phyloP scores from a whole-genome alignment of 2,329 filamentous ascomycete species.

The Thielaviopsis ethacetica region DNA sequence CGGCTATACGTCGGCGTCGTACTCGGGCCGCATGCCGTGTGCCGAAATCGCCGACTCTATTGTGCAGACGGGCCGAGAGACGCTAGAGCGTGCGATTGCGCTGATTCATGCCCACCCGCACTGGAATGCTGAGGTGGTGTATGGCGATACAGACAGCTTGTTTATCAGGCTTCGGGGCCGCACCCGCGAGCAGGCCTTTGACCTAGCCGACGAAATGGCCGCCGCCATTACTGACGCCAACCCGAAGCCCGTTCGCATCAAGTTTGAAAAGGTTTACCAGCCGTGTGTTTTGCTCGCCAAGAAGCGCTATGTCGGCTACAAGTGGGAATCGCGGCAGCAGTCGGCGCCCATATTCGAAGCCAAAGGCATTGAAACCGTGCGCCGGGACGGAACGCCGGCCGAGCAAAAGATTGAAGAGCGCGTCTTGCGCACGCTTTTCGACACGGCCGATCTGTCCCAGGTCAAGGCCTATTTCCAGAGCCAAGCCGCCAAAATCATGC shows the following conservation, averaged over 20 bases:
- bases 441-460: conserved; percentile 72
- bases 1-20: conserved; percentile 91
- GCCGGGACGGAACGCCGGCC: conserved; percentile 83
- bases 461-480: conserved; percentile 81
- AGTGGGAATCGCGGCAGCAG: conserved; percentile 70
- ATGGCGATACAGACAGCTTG: conserved; percentile 91
- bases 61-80: conserved; percentile 89
- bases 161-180: conserved; percentile 83
- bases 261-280: conserved; percentile 97
- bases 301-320: conserved; percentile 96
- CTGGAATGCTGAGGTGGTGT: conserved; percentile 94
- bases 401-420: conserved; percentile 96
- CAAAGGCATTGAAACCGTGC: conserved; percentile 95
- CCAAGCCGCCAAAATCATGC: conserved; percentile 87
- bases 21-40: conserved; percentile 94
- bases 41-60: conserved; percentile 97
- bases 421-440: conserved; percentile 73
- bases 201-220: conserved; percentile 84
- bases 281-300: conserved; percentile 89
- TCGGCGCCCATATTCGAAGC: conserved; percentile 79
- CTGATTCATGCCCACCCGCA: conserved; percentile 73
- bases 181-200: conserved; percentile 75
- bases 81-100: conserved; percentile 81
- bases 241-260: conserved; percentile 81
- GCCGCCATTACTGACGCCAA: conserved; percentile 77